phyloP scores from a whole-genome alignment of 768 basidiomycete genomes.

The Lactarius evosmus region DNA sequence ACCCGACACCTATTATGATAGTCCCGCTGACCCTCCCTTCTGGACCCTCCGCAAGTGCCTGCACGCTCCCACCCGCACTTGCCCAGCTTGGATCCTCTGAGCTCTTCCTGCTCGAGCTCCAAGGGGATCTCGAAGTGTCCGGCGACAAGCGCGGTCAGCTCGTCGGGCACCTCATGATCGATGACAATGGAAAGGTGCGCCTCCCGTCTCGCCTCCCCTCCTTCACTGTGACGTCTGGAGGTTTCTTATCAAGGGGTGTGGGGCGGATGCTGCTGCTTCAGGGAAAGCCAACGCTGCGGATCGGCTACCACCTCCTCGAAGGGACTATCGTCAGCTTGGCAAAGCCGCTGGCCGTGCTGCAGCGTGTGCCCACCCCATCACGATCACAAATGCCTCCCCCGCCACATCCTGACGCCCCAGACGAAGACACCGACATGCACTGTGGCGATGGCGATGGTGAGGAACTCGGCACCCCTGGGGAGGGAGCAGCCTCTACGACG shows the following conservation, averaged over 20 bases:
- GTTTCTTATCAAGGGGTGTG: neutral
- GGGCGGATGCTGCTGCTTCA: conserved; percentile 31
- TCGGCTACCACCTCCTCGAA: conserved; percentile 90
- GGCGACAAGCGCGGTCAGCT: conserved; percentile 63
- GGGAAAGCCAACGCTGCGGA: conserved; percentile 74
- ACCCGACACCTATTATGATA: conserved; percentile 48
- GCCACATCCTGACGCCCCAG: neutral
- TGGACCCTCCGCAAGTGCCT: conserved; percentile 35
- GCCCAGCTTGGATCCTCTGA: conserved; percentile 76
- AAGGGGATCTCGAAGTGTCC: conserved; percentile 77
- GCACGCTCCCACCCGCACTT: conserved; percentile 54
- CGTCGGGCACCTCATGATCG: conserved; percentile 74
- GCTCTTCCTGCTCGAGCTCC: conserved; percentile 81
- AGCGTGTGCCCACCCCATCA: conserved; percentile 37
- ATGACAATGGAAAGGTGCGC: conserved; percentile 50
- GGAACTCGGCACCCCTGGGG: neutral
- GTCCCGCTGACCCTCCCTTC: conserved; percentile 52
- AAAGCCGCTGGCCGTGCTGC: conserved; percentile 80
- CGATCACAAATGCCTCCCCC: neutral
- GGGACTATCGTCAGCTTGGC: conserved; percentile 73
- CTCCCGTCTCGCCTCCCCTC: neutral
- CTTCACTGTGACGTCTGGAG: neutral
- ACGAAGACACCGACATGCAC: conserved; percentile 28
- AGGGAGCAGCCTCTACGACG: conserved; percentile 2
- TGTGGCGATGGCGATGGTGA: conserved; percentile 27